Base-by-base conservation (phyloP, 805 yeast genomes). In the Naumovozyma baii region DNA sequence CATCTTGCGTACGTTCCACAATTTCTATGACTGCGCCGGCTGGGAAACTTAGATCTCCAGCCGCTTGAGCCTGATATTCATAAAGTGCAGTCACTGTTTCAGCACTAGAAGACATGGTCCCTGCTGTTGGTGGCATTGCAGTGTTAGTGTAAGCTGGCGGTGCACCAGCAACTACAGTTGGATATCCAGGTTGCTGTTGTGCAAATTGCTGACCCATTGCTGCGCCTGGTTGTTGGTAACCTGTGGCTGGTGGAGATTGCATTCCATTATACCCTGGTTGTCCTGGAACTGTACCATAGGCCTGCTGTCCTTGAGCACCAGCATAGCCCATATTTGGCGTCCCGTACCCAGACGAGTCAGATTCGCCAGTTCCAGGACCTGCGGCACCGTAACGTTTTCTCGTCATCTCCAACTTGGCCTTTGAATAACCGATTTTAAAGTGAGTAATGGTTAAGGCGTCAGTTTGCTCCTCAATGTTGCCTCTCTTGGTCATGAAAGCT, bases 11-110 rank as follows among this genome's bases (percentile, higher is more conserved):
- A 54, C 85, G 79, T 56, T 86, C 83, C 3, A 87, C 75, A 43
- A 92, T 70, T 51, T 84, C 83, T 48, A 92, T 88, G 22, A 78
- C 73, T 16, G 88, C 82, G 17, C 97, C 98, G 0, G 95, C 95
- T 26, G 78, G 72, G 67, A 92, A 85, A 15, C 83, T 64, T 55
- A 92, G 70, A 57, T 92, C 98, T 17, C 97, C 97, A 25, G 74
- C 83, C 0, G 96, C 92, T 62, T 87, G 96, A 0, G 97, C 95
- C 7, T 80, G 66, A 62, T 85, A 90, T 54, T 88, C 96, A 59
- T 88, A 90, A 38, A 88, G 61, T 0, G 98, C 96, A 10, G 95
- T 83, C 55, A 95, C 87, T 12, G 81, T 74, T 51, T 77, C 80
- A 3, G 57, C 66, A 3, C 62, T 67, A 3, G 61, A 54, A 1